A percentile compares a stretch with the other conserved stretches of the same genome.
Evolutionary conservation across 169 alveolate species (phyloP).

Genomic region (Plasmodium fragile): DNA sequence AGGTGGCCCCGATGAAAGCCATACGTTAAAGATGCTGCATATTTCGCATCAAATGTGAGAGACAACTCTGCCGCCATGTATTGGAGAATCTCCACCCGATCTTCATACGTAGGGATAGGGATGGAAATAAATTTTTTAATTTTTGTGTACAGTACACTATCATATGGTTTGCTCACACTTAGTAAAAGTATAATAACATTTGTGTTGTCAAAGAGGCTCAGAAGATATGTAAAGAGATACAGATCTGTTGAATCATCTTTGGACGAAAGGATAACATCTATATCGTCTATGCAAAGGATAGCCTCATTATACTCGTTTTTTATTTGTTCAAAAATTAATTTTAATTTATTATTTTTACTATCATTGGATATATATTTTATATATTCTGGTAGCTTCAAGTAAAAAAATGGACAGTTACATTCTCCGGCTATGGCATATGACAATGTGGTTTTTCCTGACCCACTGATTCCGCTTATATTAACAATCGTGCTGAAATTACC

Average conservation of each 20-base stretch:
- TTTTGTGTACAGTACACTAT: conserved; percentile 41
- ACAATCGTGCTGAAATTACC: conserved; percentile 28
- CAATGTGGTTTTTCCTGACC: conserved; percentile 97
- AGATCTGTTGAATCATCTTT: conserved; percentile 61
- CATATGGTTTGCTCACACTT: conserved; percentile 71
- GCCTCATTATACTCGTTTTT: conserved; percentile 49
- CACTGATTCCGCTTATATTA: conserved; percentile 95
- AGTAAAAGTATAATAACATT: conserved; percentile 38
- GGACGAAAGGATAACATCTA: conserved; percentile 47
- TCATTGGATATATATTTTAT: conserved; percentile 41
- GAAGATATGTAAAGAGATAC: conserved; percentile 55
- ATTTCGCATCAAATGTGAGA: conserved; percentile 19
- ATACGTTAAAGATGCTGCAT: conserved; percentile 52
- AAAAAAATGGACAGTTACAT: conserved; percentile 84
- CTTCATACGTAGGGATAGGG: conserved; percentile 73
- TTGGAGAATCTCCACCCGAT: conserved; percentile 50
- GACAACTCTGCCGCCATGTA: neutral
- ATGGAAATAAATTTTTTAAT: conserved; percentile 57
- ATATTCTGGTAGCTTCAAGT: conserved; percentile 83
- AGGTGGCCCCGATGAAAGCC: conserved; percentile 67
- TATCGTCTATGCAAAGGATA: conserved; percentile 66
- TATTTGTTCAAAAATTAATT: conserved; percentile 57
- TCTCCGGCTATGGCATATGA: conserved; percentile 97
- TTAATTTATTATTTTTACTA: conserved; percentile 57
- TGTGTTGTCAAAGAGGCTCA: conserved; percentile 55